These are phyloP conservation scores for Aspergillus sclerotialis DNA, from an alignment of 2,329 filamentous ascomycete species.

Conservation along the genomic window DNA sequence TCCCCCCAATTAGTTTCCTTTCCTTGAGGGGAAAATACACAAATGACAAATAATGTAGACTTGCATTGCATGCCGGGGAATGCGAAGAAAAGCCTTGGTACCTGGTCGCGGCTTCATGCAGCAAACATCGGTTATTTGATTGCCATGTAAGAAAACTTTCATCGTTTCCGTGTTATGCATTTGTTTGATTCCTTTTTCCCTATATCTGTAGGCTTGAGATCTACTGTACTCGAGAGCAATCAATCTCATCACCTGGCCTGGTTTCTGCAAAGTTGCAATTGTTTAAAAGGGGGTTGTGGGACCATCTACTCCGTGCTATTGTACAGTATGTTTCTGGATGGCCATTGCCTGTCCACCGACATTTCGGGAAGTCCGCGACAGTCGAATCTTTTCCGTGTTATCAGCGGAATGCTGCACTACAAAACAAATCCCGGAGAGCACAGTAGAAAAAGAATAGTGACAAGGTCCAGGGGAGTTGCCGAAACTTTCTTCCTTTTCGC, in stretches of 20 bases:
- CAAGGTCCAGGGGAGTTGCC: neutral
- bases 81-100: neutral
- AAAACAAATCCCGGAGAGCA: conserved; percentile 1
- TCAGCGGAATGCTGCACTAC: conserved; percentile 5
- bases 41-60: conserved; percentile 1
- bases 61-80: neutral
- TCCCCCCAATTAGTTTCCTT: neutral
- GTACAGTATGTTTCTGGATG: conserved; percentile 1
- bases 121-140: conserved; percentile 1
- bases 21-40: neutral
- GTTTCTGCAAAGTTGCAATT: neutral
- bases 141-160: neutral
- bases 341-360: conserved; percentile 11
- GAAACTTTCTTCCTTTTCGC: no score
- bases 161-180: no score
- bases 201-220: neutral
- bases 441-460: neutral
- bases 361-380: conserved; percentile 4
- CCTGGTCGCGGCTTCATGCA: conserved; percentile 1
- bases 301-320: conserved; percentile 2
- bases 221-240: neutral
- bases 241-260: neutral
- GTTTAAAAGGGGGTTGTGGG: neutral
- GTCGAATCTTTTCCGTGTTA: conserved; percentile 7
- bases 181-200: neutral